Percentiles rank a stretch among this genome's conserved stretches.
Evolutionary conservation across 2,329 filamentous ascomycete genomes (phyloP).

Genomic region (Cytospora piceicola): DNA sequence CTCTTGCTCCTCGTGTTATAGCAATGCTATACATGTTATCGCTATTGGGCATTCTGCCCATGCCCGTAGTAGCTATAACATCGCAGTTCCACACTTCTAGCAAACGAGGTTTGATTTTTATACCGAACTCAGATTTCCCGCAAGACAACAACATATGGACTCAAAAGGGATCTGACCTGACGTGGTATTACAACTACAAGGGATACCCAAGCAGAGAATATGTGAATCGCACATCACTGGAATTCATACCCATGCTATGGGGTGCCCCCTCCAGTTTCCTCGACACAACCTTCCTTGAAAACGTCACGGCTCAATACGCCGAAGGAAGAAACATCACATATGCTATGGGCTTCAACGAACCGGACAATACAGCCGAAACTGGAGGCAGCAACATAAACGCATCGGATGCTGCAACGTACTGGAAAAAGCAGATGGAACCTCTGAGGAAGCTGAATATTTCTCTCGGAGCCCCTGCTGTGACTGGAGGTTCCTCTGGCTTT

Average conservation of each 20-base stretch:
- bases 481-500: constrained; percentile 9
- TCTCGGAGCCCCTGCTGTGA: constrained; percentile 17
- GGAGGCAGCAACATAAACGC: constrained; percentile 18
- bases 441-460: constrained; percentile 15
- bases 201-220: constrained; percentile 17
- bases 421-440: constrained; percentile 22
- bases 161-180: constrained; percentile 5
- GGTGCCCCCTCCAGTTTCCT: constrained; percentile 21
- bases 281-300: constrained; percentile 19
- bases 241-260: constrained; percentile 20
- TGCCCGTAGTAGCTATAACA: constrained; percentile 6
- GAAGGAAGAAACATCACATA: constrained; percentile 15
- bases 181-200: constrained; percentile 25
- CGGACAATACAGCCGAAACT: constrained; percentile 15
- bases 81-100: constrained; percentile 14
- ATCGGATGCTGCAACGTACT: constrained; percentile 17
- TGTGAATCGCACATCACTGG: constrained; percentile 11
- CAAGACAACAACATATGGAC: constrained; percentile 14
- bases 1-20: neutral
- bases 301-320: constrained; percentile 14
- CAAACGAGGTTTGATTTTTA: constrained; percentile 19
- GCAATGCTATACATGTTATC: neutral
- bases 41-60: constrained; percentile 10
- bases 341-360: constrained; percentile 22
- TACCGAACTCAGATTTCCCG: constrained; percentile 15